Evolutionary conservation across 2,329 filamentous ascomycete genomes (phyloP).

Genomic region (Sporothrix curviconia): DNA sequence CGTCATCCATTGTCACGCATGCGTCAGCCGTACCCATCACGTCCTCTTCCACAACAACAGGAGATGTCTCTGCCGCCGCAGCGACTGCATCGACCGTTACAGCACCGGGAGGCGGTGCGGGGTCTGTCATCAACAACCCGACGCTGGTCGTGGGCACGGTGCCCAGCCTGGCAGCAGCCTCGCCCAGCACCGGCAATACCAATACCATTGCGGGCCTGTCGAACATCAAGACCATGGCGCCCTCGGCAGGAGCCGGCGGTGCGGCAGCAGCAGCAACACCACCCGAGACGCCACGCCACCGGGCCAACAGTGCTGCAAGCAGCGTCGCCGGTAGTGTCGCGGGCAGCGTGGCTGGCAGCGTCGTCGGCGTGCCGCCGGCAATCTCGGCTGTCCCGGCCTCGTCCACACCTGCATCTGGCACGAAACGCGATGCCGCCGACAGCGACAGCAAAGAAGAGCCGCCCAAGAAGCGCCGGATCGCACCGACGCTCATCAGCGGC

Average conservation of each 20-base stretch:
- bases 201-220: background rate
- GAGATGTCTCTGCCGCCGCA: background rate
- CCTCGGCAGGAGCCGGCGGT: background rate
- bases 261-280: constrained; percentile 54
- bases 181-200: constrained; percentile 33
- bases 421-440: constrained; percentile 48
- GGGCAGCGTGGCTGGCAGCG: constrained; percentile 3
- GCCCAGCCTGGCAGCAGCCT: constrained; percentile 67
- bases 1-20: constrained; percentile 70
- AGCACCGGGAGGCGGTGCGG: background rate
- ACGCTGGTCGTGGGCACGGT: constrained; percentile 71
- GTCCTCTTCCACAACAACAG: constrained; percentile 16
- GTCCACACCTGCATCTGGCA: background rate
- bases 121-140: constrained; percentile 62
- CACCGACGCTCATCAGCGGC: constrained; percentile 52
- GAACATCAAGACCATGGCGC: background rate
- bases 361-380: constrained; percentile 20
- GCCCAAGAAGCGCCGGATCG: constrained; percentile 64
- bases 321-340: constrained; percentile 41
- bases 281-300: constrained; percentile 73
- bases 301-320: constrained; percentile 45
- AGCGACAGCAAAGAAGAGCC: constrained; percentile 28
- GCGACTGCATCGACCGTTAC: background rate
- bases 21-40: constrained; percentile 32
- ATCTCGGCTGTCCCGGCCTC: background rate